Conservation (phyloP, 2,329 filamentous ascomycete genomes). For the Fusarium sp. region DNA sequence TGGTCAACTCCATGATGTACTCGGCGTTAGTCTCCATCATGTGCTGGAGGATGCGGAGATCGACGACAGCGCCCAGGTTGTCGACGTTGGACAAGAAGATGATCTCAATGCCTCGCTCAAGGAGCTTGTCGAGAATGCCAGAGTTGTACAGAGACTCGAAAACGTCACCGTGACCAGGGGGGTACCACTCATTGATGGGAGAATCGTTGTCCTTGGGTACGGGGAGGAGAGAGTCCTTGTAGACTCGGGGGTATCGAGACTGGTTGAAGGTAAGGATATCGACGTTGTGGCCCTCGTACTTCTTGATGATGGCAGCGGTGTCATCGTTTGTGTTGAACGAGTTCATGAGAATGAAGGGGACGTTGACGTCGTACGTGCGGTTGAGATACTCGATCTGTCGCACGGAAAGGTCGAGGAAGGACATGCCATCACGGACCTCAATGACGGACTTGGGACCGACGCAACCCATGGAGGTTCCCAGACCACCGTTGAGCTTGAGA, state of each 20-base stretch:
- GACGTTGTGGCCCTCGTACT: conserved; percentile 99
- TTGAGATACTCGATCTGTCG: conserved; percentile 99
- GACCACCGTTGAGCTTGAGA: conserved; percentile 98
- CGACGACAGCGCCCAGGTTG: conserved; percentile 97
- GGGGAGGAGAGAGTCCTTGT: conserved; percentile 97
- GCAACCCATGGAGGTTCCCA: conserved; percentile 99
- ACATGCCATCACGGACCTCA: conserved; percentile 99
- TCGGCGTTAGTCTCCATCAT: conserved; percentile 98
- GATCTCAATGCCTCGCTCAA: conserved; percentile 95
- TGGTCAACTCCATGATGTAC: conserved; percentile 99
- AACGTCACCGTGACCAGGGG: conserved; percentile 98
- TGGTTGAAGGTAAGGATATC: conserved; percentile 99
- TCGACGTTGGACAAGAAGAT: conserved; percentile 99
- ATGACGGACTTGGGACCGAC: conserved; percentile 99
- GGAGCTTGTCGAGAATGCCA: conserved; percentile 94
- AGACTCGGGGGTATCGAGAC: conserved; percentile 96
- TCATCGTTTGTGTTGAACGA: conserved; percentile 99
- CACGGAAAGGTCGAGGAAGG: conserved; percentile 97
- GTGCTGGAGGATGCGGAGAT: conserved; percentile 98
- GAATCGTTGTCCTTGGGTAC: conserved; percentile 92
- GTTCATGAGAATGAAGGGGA: conserved; percentile 99
- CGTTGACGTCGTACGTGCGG: conserved; percentile 96
- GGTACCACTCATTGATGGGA: conserved; percentile 96
- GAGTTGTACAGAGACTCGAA: conserved; percentile 99
- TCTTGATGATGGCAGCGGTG: conserved; percentile 99